These are phyloP conservation scores for Pythium phragmiticola DNA, from an alignment of 352 stramenopile species.

Conservation along the genomic window DNA sequence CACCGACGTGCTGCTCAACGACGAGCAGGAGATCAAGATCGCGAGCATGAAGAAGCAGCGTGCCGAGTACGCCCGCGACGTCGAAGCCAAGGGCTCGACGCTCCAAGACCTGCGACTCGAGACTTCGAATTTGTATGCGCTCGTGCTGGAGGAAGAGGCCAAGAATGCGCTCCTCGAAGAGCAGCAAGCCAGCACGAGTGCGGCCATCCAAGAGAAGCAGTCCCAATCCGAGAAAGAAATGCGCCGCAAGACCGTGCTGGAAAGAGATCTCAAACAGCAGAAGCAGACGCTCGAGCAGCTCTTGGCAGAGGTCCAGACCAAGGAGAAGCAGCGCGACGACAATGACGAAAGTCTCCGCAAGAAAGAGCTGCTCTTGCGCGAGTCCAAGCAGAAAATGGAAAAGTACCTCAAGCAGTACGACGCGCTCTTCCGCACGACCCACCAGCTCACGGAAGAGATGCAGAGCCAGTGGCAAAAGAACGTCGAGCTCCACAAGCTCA, in stretches of 20 bases:
- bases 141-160: slow-evolving; percentile 64
- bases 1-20: slow-evolving; percentile 55
- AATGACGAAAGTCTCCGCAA: slow-evolving; percentile 58
- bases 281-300: slow-evolving; percentile 64
- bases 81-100: slow-evolving; percentile 66
- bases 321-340: slow-evolving; percentile 48
- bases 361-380: slow-evolving; percentile 73
- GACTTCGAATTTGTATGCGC: slow-evolving; percentile 55
- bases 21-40: slow-evolving; percentile 73
- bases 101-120: slow-evolving; percentile 68
- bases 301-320: slow-evolving; percentile 35
- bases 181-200: slow-evolving; percentile 34
- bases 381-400: slow-evolving; percentile 88
- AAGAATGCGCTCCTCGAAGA: slow-evolving; percentile 65
- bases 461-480: slow-evolving; percentile 84
- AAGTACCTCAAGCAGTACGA: slow-evolving; percentile 89
- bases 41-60: slow-evolving; percentile 68
- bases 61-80: slow-evolving; percentile 62
- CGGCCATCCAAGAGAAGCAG: slow-evolving; percentile 65
- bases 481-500: slow-evolving; percentile 76
- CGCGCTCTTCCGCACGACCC: slow-evolving; percentile 72
- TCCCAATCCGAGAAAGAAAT: slow-evolving; percentile 57
- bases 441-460: slow-evolving; percentile 78
- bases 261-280: slow-evolving; percentile 68
- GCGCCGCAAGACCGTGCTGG: slow-evolving; percentile 58